phyloP scores from a whole-genome alignment of 2,329 filamentous ascomycete species.

The Fusarium irregulare region DNA sequence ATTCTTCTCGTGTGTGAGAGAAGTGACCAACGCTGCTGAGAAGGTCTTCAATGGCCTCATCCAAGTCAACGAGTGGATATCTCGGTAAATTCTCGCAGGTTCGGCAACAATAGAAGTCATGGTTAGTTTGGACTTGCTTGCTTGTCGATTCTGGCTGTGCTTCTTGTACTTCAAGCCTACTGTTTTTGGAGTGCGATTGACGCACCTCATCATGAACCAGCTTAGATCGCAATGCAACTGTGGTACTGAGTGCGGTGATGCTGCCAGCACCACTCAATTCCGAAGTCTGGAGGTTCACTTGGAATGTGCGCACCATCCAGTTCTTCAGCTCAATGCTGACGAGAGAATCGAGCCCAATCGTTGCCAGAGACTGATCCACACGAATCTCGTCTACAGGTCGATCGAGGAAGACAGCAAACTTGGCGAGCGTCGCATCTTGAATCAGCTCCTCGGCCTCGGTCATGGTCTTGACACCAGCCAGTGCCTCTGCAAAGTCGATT shows the following conservation, averaged over 20 bases:
- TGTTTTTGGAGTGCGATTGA: background rate
- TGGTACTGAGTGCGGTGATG: conserved; percentile 2
- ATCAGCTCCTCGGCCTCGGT: background rate
- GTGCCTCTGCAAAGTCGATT: background rate
- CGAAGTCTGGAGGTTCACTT: conserved; percentile 10
- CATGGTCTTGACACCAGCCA: conserved; percentile 1
- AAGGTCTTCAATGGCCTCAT: conserved; percentile 3
- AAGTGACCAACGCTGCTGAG: conserved; percentile 7
- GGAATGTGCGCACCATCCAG: conserved; percentile 19
- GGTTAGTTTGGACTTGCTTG: background rate
- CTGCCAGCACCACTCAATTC: conserved; percentile 11
- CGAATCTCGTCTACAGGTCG: background rate
- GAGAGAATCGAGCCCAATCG: conserved; percentile 1
- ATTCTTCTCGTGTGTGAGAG: conserved; percentile 7
- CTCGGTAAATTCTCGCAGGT: background rate
- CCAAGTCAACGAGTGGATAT: conserved; percentile 10
- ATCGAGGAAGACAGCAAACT: conserved; percentile 12
- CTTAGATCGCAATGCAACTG: conserved; percentile 1
- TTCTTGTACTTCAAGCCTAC: background rate
- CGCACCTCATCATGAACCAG: background rate
- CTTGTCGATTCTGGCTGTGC: background rate
- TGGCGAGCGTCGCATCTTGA: conserved; percentile 1
- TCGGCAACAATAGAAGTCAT: conserved; percentile 10
- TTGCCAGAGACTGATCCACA: background rate
- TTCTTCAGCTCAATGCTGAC: conserved; percentile 18